A percentile compares a stretch with the other conserved stretches of the same genome.
Conservation (phyloP, 1,284 basidiomycete genomes). For the Naganishia albida region DNA sequence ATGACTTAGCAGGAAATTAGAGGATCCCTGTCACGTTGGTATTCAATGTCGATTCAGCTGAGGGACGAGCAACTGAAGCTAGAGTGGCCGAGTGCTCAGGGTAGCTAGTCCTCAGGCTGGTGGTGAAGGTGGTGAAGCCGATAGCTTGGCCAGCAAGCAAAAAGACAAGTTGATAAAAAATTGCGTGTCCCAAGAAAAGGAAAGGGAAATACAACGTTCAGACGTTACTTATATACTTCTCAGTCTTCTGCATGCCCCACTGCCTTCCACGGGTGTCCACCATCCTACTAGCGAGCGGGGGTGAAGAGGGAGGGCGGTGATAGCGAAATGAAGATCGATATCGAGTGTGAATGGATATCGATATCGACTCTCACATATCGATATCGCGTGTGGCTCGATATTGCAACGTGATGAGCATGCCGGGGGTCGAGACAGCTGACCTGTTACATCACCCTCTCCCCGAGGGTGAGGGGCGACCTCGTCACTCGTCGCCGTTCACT, state of each 20-base stretch:
- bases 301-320: not conserved
- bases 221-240: slow-evolving; percentile 1
- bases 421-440: not conserved
- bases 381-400: not conserved
- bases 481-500: not conserved
- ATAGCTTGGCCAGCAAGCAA: not conserved
- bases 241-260: not conserved
- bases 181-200: not conserved
- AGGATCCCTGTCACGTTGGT: slow-evolving; percentile 1
- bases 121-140: slow-evolving; percentile 7
- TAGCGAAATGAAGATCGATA: not conserved
- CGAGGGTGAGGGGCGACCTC: not conserved
- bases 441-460: not conserved
- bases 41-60: slow-evolving; percentile 1
- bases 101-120: not conserved
- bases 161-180: not conserved
- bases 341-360: not conserved
- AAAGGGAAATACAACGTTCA: slow-evolving; percentile 1
- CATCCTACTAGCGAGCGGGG: too few relatives aligned
- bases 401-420: not conserved
- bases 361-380: not conserved
- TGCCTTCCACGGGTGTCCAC: not conserved
- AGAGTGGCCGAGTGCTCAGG: not conserved
- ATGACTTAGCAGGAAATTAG: slow-evolving; percentile 1
- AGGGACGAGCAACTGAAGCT: not conserved